A percentile compares a stretch with the other conserved stretches of the same genome.
phyloP scores from a whole-genome alignment of 371 early-diverging fungal species.

The Mucor velutinosus region DNA sequence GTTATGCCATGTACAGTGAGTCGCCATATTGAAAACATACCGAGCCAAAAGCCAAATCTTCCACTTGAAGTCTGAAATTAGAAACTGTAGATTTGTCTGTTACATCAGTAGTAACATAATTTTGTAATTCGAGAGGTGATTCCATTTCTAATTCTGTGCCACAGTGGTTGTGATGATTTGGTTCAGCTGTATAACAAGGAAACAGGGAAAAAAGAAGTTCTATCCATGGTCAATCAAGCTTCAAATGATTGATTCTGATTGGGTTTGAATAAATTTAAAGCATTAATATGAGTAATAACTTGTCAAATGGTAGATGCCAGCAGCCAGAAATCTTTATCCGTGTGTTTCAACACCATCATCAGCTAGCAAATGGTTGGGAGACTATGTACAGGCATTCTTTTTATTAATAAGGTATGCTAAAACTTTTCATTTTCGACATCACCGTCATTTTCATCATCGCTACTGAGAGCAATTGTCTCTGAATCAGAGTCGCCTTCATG shows the following conservation, averaged over 20 bases:
- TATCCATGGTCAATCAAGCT: background rate
- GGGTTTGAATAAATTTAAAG: slow-evolving; percentile 4
- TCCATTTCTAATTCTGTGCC: background rate
- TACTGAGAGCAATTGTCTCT: slow-evolving; percentile 16
- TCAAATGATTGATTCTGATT: background rate
- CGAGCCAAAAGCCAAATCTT: slow-evolving; percentile 28
- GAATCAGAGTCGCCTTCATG: slow-evolving; percentile 63
- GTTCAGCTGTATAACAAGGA: background rate
- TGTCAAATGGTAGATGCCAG: background rate
- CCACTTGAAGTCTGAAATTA: slow-evolving; percentile 23
- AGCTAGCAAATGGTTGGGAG: background rate
- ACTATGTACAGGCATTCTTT: background rate
- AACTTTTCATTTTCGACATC: background rate
- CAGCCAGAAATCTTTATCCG: background rate
- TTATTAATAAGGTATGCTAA: background rate
- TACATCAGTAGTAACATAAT: background rate
- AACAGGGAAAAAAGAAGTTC: background rate
- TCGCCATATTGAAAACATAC: background rate
- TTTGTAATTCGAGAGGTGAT: background rate
- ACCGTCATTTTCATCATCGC: slow-evolving; percentile 10
- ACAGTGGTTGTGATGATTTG: background rate
- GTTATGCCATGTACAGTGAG: background rate
- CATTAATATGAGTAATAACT: background rate
- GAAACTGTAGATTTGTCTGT: slow-evolving; percentile 8
- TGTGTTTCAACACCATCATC: no score